Evolutionary conservation across 148 eudicot species (phyloP).

Genomic region (Vaccinium corymbosum): DNA sequence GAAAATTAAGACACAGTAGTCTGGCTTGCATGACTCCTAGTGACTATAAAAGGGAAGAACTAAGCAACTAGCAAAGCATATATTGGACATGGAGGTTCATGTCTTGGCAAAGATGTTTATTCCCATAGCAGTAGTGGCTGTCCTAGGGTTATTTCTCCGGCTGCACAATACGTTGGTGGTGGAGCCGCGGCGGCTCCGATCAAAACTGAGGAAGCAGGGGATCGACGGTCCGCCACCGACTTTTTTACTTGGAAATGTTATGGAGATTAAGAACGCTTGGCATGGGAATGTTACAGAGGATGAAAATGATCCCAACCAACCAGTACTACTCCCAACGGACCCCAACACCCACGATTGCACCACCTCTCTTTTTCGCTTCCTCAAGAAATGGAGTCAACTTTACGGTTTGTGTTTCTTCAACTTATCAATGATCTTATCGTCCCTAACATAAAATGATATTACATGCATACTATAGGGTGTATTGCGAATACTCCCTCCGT

Average conservation of each 20-base stretch:
- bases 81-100: not conserved
- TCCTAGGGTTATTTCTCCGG: not conserved
- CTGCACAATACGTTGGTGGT: not conserved
- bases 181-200: not conserved
- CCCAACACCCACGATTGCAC: not conserved
- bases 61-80: too few species aligned
- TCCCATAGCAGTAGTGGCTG: not conserved
- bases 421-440: too few species aligned
- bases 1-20: too few species aligned
- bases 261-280: slow-evolving; percentile 6
- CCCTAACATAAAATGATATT: too few species aligned
- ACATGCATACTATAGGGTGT: too few species aligned
- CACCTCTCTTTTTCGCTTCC: slow-evolving; percentile 8
- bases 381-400: slow-evolving; percentile 13
- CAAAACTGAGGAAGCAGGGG: slow-evolving; percentile 13
- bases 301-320: too few species aligned
- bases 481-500: too few species aligned
- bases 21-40: too few species aligned
- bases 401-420: not conserved
- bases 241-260: slow-evolving; percentile 9
- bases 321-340: too few species aligned
- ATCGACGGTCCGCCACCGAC: slow-evolving; percentile 12
- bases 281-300: too few species aligned
- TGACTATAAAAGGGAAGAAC: too few species aligned
- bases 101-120: not conserved